These are phyloP conservation scores for Grigorovia humatica DNA, from an alignment of 805 yeast species.

Conservation along the genomic window DNA sequence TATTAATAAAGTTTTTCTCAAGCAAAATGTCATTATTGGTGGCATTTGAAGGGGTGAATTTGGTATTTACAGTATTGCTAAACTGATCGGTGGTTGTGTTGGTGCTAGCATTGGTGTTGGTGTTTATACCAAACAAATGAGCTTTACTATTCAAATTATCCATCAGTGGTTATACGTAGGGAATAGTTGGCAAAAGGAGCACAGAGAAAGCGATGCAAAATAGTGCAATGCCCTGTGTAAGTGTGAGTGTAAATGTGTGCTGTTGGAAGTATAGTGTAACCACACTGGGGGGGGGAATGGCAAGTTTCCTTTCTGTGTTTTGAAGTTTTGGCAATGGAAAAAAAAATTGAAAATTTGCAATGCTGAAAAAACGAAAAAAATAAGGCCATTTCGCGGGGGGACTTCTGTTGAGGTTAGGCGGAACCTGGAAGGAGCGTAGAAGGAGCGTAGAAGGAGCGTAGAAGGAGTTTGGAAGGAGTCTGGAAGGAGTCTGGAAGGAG, in stretches of 20 bases:
- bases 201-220: too few species aligned
- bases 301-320: neutral
- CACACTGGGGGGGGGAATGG: neutral
- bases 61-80: too few species aligned
- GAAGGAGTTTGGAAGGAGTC: too few species aligned
- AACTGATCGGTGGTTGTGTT: neutral
- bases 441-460: too few species aligned
- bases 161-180: neutral
- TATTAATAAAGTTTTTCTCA: neutral
- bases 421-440: too few species aligned
- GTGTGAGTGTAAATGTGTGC: neutral
- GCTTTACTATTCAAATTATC: neutral
- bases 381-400: too few species aligned
- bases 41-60: neutral
- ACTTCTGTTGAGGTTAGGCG: too few species aligned
- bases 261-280: neutral
- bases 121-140: neutral
- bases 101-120: neutral
- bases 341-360: neutral
- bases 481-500: too few species aligned
- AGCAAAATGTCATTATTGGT: neutral
- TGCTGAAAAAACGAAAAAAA: neutral
- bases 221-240: neutral
- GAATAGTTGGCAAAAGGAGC: too few species aligned
- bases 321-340: neutral